phyloP scores from a whole-genome alignment of 2,329 filamentous ascomycete genomes.

The Botrytis tulipae region DNA sequence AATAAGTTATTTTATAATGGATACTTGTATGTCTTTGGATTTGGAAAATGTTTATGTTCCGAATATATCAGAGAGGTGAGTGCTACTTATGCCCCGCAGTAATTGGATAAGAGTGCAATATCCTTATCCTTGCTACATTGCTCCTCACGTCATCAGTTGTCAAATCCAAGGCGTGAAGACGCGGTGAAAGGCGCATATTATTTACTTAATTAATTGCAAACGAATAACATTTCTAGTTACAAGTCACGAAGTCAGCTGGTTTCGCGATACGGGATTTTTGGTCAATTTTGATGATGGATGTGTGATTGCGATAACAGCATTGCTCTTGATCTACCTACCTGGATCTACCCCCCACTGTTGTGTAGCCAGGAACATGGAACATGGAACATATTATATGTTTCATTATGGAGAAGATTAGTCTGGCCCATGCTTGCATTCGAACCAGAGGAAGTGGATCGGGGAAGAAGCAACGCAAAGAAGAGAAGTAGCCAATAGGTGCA shows the following conservation, averaged over 20 bases:
- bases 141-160: neutral
- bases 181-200: neutral
- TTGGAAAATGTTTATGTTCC: neutral
- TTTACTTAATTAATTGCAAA: neutral
- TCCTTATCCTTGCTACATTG: neutral
- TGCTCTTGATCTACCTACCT: neutral
- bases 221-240: neutral
- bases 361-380: neutral
- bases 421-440: neutral
- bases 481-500: neutral
- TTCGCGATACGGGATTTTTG: neutral
- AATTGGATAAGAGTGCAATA: neutral
- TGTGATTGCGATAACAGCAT: neutral
- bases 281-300: neutral
- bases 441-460: neutral
- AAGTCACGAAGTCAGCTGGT: neutral
- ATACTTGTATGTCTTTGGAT: neutral
- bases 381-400: neutral
- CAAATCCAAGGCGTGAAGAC: constrained; percentile 3
- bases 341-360: neutral
- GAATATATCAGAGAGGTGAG: neutral
- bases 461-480: neutral
- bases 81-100: neutral
- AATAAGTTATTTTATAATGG: neutral
- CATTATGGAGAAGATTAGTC: neutral